Conservation (phyloP, 768 basidiomycete species). For the Boletus tomentosulus region DNA sequence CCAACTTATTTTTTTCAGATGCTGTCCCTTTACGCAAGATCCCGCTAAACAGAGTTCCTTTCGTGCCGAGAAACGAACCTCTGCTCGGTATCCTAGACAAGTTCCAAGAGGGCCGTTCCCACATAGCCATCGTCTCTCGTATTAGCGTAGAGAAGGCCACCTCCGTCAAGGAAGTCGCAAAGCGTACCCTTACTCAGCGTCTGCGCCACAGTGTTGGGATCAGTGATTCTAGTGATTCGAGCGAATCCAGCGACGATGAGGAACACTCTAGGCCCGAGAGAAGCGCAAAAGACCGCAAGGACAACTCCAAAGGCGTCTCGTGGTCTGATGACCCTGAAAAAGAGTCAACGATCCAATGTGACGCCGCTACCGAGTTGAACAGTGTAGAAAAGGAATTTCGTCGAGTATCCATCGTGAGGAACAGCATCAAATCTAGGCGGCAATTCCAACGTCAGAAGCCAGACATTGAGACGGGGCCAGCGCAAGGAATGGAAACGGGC, state of each 20-base stretch:
- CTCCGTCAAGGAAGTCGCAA: conserved; percentile 82
- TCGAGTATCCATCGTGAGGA: conserved; percentile 11
- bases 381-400: conserved; percentile 12
- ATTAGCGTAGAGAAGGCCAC: conserved; percentile 69
- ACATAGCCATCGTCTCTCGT: conserved; percentile 87
- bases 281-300: conserved; percentile 14
- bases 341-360: conserved; percentile 27
- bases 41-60: conserved; percentile 81
- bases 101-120: conserved; percentile 87
- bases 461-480: conserved; percentile 25
- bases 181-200: conserved; percentile 74
- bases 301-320: conserved; percentile 25
- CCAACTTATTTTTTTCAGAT: conserved; percentile 39
- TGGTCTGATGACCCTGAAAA: conserved; percentile 34
- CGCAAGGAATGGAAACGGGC: conserved; percentile 12
- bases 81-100: conserved; percentile 80
- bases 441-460: conserved; percentile 7
- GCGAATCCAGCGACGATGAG: conserved; percentile 43
- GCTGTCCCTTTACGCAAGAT: conserved; percentile 79
- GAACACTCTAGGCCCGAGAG: conserved; percentile 23
- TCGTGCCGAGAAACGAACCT: conserved; percentile 82
- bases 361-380: conserved; percentile 19
- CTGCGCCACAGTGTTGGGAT: conserved; percentile 73
- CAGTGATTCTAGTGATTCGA: conserved; percentile 55
- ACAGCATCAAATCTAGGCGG: conserved; percentile 9